Evolutionary conservation across 73 alveolate genomes (phyloP), one percentile per base, ranked within the genome.

Genomic region (Tetrahymena borealis): DNA sequence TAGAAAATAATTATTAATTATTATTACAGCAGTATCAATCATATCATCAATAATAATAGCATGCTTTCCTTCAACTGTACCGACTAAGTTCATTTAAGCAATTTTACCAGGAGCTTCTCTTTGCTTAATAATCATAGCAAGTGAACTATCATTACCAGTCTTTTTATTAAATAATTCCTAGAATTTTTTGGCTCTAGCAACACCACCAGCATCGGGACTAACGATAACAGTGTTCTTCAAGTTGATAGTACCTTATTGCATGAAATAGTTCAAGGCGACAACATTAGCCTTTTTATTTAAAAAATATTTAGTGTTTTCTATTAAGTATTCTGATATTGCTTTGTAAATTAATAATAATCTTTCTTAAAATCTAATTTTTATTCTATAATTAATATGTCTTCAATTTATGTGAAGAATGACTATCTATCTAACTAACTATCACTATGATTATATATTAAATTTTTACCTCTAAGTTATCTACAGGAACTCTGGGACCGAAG

Each of bases 151-250:
- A 35, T 93, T 38, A 3, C 91, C 91, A 90, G 40, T 39, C 2
- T 39, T 93, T 28, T 31, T 24, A 36, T 94, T 91, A 94, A 94
- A 93, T 78, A 91, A 90, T 91, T 94, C 97, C 90, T 98, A 96
- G 95, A 97, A 97, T 6, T 91, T 91, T 93, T 94, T 96, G 18
- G 98, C 99, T 79, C 99, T 91, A 35, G 94, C 94, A 90, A 96
- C 98, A 85, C 99, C 99, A 33, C 99, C 99, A 32, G 99, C 99
- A 94, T 98, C 99, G 37, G 99, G 99, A 8, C 98, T 93, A 15
- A 98, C 99, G 42, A 98, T 91, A 7, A 95, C 98, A n/a, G 97
- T 97, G 90, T 97, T 95, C 11, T 93, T 91, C 31, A 96, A 94
- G 43, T 95, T 40, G 18, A 90, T 78, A 10, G 94, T 94, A n/a